Evolutionary conservation across 768 basidiomycete species (phyloP), one percentile per base, ranked within the genome.

Genomic region (Rubroboletus pulcherrimus): DNA sequence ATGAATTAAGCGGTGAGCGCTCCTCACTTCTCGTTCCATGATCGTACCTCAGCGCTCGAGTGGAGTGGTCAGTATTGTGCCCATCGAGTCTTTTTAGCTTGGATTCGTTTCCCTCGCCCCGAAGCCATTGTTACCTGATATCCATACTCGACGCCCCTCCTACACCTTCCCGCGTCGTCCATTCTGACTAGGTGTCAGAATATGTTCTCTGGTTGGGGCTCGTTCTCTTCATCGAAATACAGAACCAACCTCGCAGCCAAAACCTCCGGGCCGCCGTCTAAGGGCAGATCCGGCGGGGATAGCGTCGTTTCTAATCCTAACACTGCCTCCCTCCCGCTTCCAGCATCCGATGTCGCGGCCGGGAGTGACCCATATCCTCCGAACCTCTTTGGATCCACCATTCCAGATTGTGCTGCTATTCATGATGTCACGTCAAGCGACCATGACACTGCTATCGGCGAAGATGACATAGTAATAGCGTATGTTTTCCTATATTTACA

Each of bases 381-480:
- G 21, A 35, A 21, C 15, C 15, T 21, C n/a, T 34, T 5, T 1
- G 39, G 10, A n/a, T 5, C 12, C 3, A 29, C 12, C 21, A 1
- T 14, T 50, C n/a, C 34, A 7, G 34, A 50, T 11, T 2, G 10
- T 21, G 0, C 17, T 35, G 24, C 7, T 19, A n/a, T 15, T 5
- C 42, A 14, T 26, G 42, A 9, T 11, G 26, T 5, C 14, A 4
- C 5, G 4, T 29, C 49, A 15, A 43, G 2, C 7, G n/a, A 31
- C 29, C 3, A n/a, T 21, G 33, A 17, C 26, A 0, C 7, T 1
- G 14, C 24, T 17, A 30, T 56, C 17, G 12, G 40, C 29, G 38
- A 39, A 21, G 21, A 54, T 38, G 62, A 63, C 17, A 60, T 64
- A 51, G 35, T 63, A 19, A 57, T 63, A 5, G 62, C 58, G 62